These are phyloP conservation scores for Aureobasidium lini DNA, from an alignment of 2,329 filamentous ascomycete species.

Conservation along the genomic window DNA sequence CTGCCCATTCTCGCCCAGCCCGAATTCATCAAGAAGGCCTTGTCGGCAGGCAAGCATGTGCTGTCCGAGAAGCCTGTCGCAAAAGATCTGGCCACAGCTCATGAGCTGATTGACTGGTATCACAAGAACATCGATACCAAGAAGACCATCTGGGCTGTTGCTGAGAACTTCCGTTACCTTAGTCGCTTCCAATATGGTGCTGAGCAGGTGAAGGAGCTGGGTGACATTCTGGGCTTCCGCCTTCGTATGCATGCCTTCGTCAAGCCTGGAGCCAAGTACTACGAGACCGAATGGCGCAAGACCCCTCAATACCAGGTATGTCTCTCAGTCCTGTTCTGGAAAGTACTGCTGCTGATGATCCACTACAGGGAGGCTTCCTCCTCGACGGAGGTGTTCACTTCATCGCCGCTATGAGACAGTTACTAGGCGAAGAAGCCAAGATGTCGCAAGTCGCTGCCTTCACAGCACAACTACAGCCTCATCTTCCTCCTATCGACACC, in stretches of 20 bases:
- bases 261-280: constrained; percentile 46
- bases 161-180: constrained; percentile 66
- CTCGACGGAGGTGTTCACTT: constrained; percentile 71
- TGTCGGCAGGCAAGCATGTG: constrained; percentile 48
- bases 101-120: constrained; percentile 44
- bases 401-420: constrained; percentile 52
- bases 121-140: constrained; percentile 32
- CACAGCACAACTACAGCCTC: constrained; percentile 46
- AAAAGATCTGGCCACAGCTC: constrained; percentile 47
- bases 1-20: constrained; percentile 36
- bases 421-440: constrained; percentile 48
- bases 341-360: not conserved
- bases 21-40: constrained; percentile 43
- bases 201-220: constrained; percentile 44
- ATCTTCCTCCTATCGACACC: constrained; percentile 60
- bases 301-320: constrained; percentile 54
- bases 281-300: constrained; percentile 56
- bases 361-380: constrained; percentile 55
- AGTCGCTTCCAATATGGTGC: constrained; percentile 47
- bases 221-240: constrained; percentile 49
- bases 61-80: constrained; percentile 48
- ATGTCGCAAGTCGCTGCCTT: constrained; percentile 45
- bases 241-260: constrained; percentile 41
- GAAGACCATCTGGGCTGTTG: constrained; percentile 49
- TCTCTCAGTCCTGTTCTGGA: no score